These are phyloP conservation scores for Euphorbia peplus DNA, from an alignment of 345 rosid genomes.

Conservation along the genomic window DNA sequence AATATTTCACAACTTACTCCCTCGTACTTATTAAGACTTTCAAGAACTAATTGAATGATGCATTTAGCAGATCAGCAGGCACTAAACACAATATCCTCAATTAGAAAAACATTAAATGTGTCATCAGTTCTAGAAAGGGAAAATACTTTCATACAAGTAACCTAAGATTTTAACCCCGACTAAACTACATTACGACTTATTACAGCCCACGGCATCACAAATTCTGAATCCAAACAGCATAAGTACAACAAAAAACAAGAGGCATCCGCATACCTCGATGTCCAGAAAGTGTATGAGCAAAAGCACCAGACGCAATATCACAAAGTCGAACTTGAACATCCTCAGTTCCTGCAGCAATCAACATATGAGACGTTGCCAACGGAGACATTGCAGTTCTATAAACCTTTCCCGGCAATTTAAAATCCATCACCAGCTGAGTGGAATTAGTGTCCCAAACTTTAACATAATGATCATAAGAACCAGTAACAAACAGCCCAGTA, in stretches of 20 bases:
- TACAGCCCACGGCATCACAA: neutral
- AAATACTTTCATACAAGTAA: neutral
- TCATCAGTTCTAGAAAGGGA: neutral
- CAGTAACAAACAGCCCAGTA: slow-evolving; percentile 87
- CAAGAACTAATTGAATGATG: neutral
- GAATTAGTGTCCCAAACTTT: slow-evolving; percentile 97
- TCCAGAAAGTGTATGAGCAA: slow-evolving; percentile 88
- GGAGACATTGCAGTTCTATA: slow-evolving; percentile 89
- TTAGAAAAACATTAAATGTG: neutral
- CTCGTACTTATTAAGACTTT: neutral
- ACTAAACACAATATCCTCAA: neutral
- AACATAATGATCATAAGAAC: slow-evolving; percentile 70
- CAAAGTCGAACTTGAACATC: slow-evolving; percentile 97
- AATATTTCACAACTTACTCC: neutral
- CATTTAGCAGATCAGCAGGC: neutral
- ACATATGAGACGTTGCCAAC: slow-evolving; percentile 77
- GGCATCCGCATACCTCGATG: slow-evolving; percentile 67
- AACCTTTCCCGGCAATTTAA: slow-evolving; percentile 96
- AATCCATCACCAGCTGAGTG: slow-evolving; percentile 73
- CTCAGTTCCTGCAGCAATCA: slow-evolving; percentile 91
- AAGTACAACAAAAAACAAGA: neutral
- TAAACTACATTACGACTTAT: neutral
- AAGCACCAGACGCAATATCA: slow-evolving; percentile 89
- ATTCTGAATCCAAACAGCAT: neutral
- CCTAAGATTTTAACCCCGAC: neutral